Base-by-base conservation (phyloP, 768 basidiomycete genomes). In the Arthromyces matolae region DNA sequence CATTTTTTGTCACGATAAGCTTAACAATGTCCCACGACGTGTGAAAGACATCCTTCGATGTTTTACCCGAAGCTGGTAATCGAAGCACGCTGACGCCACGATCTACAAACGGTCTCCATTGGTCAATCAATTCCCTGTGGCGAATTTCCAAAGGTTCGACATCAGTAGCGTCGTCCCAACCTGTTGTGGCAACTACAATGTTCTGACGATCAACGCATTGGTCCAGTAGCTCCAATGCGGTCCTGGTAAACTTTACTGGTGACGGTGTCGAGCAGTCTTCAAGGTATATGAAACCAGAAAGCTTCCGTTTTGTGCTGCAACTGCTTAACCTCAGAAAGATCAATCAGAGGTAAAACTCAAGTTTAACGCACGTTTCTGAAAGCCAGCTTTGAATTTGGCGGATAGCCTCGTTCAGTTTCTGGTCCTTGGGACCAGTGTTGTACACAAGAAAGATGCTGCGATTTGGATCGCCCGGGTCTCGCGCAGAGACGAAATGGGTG, bases 231-330 rank as follows among this genome's bases (percentile, higher is more conserved):
- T 54, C 49, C 16, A 43, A 31, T 18, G 36, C 31, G 25, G 28
- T 31, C 16, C 41, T 41, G 14, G 49, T 42, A 27, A 42, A 19
- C 22, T 54, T 51, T 8, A 24, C 24, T 16, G 45, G 42, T n/a
- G 33, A 28, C 5, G 18, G 4, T n/a, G 18, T 40, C 5, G 49
- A 40, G 8, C 38, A 25, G 27, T 47, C 42, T 25, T 54, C 49
- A 7, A 54, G 45, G 28, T 50, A 47, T 23, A 54, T 45, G 31
- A 54, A 29, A 20, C 53, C 53, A 34, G 53, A 43, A 18, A 54
- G 40, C 42, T 44, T 50, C 29, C 41, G n/a, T 50, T 32, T 36
- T 38, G 23, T 45, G 8, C 24, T 39, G 39, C 8, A 12, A 6
- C 4, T 6, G 1, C 3, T n/a, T 37, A 20, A 6, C 25, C 24